phyloP scores from a whole-genome alignment of 2,329 filamentous ascomycete species.

The Didymella lethalis region DNA sequence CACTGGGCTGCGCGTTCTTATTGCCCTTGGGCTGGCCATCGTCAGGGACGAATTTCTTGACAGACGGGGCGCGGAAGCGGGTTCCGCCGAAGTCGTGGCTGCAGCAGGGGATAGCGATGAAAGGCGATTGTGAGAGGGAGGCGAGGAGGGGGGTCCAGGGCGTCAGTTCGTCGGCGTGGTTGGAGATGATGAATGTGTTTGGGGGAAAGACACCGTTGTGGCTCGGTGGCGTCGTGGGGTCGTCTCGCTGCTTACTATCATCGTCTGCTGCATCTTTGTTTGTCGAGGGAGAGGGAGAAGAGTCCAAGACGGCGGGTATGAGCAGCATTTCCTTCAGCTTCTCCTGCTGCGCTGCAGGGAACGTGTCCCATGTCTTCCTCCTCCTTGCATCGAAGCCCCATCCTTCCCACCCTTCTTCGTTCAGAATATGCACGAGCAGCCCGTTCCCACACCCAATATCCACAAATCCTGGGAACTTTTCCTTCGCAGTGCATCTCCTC shows the following conservation, averaged over 20 bases:
- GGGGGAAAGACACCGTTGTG: slow-evolving; percentile 72
- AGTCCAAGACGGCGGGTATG: slow-evolving; percentile 60
- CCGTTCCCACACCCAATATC: slow-evolving; percentile 98
- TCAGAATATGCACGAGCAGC: slow-evolving; percentile 82
- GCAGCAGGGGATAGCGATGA: slow-evolving; percentile 95
- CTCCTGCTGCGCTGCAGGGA: slow-evolving; percentile 60
- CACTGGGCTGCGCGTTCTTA: slow-evolving; percentile 62
- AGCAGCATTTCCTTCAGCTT: slow-evolving; percentile 67
- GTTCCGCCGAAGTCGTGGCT: slow-evolving; percentile 84
- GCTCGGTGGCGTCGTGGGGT: slow-evolving; percentile 19
- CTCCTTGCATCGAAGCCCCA: slow-evolving; percentile 92
- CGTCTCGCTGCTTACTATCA: no score
- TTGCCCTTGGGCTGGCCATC: slow-evolving; percentile 37
- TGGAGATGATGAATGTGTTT: slow-evolving; percentile 91
- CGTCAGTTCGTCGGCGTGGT: slow-evolving; percentile 95
- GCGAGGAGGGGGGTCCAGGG: slow-evolving; percentile 94
- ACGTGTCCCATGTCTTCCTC: slow-evolving; percentile 84
- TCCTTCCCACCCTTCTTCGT: slow-evolving; percentile 80
- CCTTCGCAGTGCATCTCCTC: slow-evolving; percentile 23
- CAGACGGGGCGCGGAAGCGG: slow-evolving; percentile 68
- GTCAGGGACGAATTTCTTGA: slow-evolving; percentile 29
- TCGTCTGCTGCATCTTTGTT: no score
- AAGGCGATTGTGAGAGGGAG: slow-evolving; percentile 76
- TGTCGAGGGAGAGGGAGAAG: background rate
- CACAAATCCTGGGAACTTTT: slow-evolving; percentile 82